Percentiles rank a stretch among this genome's conserved stretches.
Conservation (phyloP, 345 rosid genomes). For the Ricinus communis region DNA sequence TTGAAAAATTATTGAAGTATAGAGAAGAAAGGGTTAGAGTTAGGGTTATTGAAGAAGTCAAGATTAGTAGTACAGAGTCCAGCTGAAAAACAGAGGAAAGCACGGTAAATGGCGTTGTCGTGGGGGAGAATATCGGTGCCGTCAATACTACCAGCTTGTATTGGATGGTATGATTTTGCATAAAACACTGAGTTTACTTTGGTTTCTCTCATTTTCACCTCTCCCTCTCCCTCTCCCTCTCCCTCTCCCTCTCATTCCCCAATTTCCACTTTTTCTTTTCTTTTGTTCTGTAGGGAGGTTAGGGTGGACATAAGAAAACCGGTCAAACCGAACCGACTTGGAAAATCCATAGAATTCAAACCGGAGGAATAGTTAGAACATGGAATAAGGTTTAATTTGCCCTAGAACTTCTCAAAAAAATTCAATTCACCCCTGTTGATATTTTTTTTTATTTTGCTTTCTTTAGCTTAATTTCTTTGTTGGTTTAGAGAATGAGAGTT, state of each 20-base stretch:
- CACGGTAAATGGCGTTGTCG: conserved; percentile 75
- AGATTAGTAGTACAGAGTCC: conserved; percentile 71
- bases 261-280: background rate
- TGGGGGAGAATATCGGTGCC: conserved; percentile 84
- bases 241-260: too few species aligned
- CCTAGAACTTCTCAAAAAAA: too few species aligned
- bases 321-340: too few species aligned
- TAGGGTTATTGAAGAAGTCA: background rate
- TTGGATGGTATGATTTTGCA: conserved; percentile 84
- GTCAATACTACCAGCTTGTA: conserved; percentile 93
- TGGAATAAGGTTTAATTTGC: too few species aligned
- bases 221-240: background rate
- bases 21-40: background rate
- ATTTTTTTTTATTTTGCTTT: too few species aligned
- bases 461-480: too few species aligned
- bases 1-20: background rate
- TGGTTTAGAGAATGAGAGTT: too few species aligned
- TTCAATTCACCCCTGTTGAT: too few species aligned
- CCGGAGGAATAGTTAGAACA: too few species aligned
- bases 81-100: conserved; percentile 79
- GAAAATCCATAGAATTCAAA: too few species aligned
- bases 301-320: too few species aligned
- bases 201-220: conserved; percentile 7
- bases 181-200: conserved; percentile 67
- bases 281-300: too few species aligned